These are phyloP conservation scores for Cladophialophora immunda DNA, from an alignment of 2,329 filamentous ascomycete species.

Conservation along the genomic window DNA sequence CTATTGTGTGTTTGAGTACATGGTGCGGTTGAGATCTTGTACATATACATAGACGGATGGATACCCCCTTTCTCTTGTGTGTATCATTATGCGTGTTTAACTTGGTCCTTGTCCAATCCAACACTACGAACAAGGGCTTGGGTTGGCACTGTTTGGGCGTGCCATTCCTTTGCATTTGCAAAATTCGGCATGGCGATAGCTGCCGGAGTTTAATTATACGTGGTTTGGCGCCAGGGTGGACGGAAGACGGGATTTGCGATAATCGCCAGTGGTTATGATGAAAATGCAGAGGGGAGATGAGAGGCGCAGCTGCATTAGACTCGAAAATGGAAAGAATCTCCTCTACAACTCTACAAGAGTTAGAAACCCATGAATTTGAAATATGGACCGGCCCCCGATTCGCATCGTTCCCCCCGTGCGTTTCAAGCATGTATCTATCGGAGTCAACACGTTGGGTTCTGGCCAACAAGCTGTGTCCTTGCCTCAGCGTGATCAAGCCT, in stretches of 20 bases:
- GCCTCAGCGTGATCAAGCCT: too few relatives aligned
- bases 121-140: neutral
- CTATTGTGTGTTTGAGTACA: neutral
- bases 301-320: too few relatives aligned
- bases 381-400: too few relatives aligned
- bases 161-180: neutral
- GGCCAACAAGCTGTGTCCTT: too few relatives aligned
- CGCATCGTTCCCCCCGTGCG: too few relatives aligned
- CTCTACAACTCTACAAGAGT: neutral
- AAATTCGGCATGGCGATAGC: neutral
- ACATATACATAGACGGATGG: slow-evolving; percentile 1
- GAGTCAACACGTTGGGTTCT: too few relatives aligned
- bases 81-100: neutral
- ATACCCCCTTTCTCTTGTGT: neutral
- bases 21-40: neutral
- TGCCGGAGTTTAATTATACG: too few relatives aligned
- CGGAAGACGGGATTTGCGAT: neutral
- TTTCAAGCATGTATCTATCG: too few relatives aligned
- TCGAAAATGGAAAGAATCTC: neutral
- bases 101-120: neutral
- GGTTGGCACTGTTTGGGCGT: neutral
- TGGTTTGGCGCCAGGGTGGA: too few relatives aligned
- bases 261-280: neutral
- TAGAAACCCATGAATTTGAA: too few relatives aligned
- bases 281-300: too few relatives aligned